Evolutionary conservation across 768 basidiomycete species (phyloP).

Genomic region (Tubosaeta sp.): DNA sequence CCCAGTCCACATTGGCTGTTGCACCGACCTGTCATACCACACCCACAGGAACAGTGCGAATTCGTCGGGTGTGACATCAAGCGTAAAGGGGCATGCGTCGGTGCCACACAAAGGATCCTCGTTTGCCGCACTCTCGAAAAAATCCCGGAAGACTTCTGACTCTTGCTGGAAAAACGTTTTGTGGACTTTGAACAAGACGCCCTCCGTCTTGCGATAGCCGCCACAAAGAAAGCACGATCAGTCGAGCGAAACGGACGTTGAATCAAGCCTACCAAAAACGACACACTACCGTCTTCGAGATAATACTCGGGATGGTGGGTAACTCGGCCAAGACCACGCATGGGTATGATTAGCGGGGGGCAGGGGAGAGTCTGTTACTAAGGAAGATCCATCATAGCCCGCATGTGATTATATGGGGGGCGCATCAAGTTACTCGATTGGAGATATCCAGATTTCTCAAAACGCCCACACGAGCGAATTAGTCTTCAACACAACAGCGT

Average conservation of each 20-base stretch:
- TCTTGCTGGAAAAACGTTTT: constrained; percentile 57
- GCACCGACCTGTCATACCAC: constrained; percentile 52
- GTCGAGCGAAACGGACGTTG: neutral
- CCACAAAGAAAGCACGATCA: constrained; percentile 1
- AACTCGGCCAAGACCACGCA: constrained; percentile 12
- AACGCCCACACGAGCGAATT: neutral
- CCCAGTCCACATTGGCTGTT: neutral
- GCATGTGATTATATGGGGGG: neutral
- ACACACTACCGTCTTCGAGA: constrained; percentile 9
- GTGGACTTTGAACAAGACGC: constrained; percentile 50
- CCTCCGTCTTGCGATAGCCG: constrained; percentile 41
- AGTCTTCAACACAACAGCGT: constrained; percentile 13
- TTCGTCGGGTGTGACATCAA: constrained; percentile 40
- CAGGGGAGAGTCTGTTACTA: constrained; percentile 12
- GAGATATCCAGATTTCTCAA: constrained; percentile 3
- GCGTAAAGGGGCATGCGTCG: constrained; percentile 40
- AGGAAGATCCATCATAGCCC: constrained; percentile 13
- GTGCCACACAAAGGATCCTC: constrained; percentile 28
- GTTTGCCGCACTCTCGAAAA: constrained; percentile 31
- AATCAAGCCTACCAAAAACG: constrained; percentile 14
- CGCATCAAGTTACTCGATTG: constrained; percentile 1
- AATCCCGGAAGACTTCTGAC: constrained; percentile 39
- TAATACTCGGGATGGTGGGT: constrained; percentile 9
- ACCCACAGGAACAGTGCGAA: constrained; percentile 54
- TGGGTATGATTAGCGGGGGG: constrained; percentile 1